Conservation (phyloP, 2,329 filamentous ascomycete genomes). For the Daldinia eschscholtzii region DNA sequence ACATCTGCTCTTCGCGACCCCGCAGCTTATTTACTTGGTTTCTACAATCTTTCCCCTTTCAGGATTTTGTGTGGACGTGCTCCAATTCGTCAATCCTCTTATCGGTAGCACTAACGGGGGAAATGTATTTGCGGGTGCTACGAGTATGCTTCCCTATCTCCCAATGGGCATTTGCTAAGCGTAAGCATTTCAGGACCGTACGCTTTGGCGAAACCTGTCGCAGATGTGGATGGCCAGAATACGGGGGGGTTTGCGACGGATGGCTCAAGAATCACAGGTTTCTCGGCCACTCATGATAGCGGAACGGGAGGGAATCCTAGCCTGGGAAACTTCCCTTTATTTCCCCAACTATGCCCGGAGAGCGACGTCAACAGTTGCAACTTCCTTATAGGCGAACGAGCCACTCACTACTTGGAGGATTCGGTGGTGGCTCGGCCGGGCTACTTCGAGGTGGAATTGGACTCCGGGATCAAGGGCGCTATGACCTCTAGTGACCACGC, state of each 20-base stretch:
- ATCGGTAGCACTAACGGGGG: constrained; percentile 69
- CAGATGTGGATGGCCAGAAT: constrained; percentile 63
- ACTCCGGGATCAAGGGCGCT: constrained; percentile 65
- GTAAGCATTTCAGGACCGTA: constrained; percentile 57
- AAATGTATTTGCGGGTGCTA: constrained; percentile 70
- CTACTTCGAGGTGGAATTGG: constrained; percentile 69
- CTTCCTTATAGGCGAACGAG: constrained; percentile 64
- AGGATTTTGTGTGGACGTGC: constrained; percentile 41
- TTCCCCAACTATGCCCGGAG: constrained; percentile 58
- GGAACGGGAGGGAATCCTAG: constrained; percentile 61
- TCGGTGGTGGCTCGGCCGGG: constrained; percentile 64
- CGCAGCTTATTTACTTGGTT: constrained; percentile 32
- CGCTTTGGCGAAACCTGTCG: constrained; percentile 68
- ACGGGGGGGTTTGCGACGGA: constrained; percentile 62
- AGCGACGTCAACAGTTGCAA: constrained; percentile 68
- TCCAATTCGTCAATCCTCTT: constrained; percentile 59
- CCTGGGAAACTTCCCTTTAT: constrained; percentile 61
- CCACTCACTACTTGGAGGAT: constrained; percentile 55
- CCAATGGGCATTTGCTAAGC: constrained; percentile 1
- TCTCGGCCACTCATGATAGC: constrained; percentile 61
- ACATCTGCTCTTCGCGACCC: constrained; percentile 17
- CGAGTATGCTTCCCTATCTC: constrained; percentile 41
- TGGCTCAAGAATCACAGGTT: constrained; percentile 63
- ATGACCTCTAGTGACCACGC: constrained; percentile 73
- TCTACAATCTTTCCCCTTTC: constrained; percentile 35